Evolutionary conservation across 1,284 basidiomycete genomes (phyloP), one percentile per base, ranked within the genome.

Genomic region (Ceraceosorus guamensis): DNA sequence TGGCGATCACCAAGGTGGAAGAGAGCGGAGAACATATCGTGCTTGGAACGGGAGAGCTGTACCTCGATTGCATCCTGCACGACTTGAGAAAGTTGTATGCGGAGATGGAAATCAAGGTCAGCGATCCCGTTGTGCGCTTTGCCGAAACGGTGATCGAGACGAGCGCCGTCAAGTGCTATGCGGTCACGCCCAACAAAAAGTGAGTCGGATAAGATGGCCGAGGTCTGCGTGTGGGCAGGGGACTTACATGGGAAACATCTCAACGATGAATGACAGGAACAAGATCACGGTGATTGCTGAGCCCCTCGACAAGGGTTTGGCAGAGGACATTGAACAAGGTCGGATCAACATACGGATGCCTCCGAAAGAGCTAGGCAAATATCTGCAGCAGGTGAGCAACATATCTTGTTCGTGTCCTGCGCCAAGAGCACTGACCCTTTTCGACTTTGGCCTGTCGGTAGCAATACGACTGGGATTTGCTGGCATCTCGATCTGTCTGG

Each of bases 81-180:
- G 95, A 99, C 78, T 79, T 99, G 62, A 83, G 95, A 59, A 84
- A 84, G 61, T 76, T 98, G 62, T 99, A 95, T 79, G 85, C 89
- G 47, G 95, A 98, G 80, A 96, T 98, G 67, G 95, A 99, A 82
- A 96, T 99, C 81, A 97, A 98, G 80, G 91, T 98, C 13, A 96
- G 91, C 34, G 95, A 99, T 80, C 95, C 95, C 1, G 91, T 97
- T 33, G 95, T 92, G 31, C 90, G 91, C 75, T 98, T 99, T 80
- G 89, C 90, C 74, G 95, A 99, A 80, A 99, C 95, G 10, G 95
- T 98, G 16, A 82, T 98, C 60, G 95, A 99, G 80, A 98, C 95
- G 33, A 92, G 89, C 65, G 92, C 92, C 6, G 80, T 99, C 66
- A 98, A 97, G 79, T 97, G 93, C 76, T 98, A 97, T 77, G 95